Conservation (phyloP, 352 stramenopile species). For the Phytopythium vexans region DNA sequence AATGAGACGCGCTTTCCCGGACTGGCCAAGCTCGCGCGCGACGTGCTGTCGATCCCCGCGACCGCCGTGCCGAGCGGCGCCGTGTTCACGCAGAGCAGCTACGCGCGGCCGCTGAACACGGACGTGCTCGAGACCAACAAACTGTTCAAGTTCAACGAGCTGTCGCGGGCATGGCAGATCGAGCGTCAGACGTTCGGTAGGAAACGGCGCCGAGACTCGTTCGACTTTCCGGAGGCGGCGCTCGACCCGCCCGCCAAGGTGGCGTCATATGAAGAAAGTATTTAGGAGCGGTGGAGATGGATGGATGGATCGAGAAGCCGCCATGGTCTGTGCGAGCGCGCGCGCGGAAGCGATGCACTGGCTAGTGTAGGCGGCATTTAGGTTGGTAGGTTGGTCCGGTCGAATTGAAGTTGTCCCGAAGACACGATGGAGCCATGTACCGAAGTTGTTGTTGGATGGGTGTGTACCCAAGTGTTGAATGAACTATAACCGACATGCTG, state of each 20-base stretch:
- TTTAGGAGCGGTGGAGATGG: conserved; percentile 37
- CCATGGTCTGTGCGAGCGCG: no score
- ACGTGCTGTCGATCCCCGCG: conserved; percentile 71
- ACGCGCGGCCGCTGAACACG: conserved; percentile 53
- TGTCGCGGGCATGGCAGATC: conserved; percentile 74
- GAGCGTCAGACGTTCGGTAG: conserved; percentile 72
- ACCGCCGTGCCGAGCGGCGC: conserved; percentile 64
- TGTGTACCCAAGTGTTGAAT: background rate
- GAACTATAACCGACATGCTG: background rate
- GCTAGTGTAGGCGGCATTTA: no score
- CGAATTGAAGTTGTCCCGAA: no score
- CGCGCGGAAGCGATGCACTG: no score
- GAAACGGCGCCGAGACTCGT: conserved; percentile 74
- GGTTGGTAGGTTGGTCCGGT: no score
- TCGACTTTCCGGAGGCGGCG: conserved; percentile 64
- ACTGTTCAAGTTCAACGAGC: conserved; percentile 72
- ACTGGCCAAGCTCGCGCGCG: conserved; percentile 70
- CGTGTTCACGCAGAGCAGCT: conserved; percentile 66
- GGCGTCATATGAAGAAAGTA: conserved; percentile 85
- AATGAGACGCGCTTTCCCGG: conserved; percentile 73
- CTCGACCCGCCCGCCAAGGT: conserved; percentile 59
- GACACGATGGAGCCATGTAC: no score
- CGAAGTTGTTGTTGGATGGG: no score
- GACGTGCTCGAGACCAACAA: conserved; percentile 65
- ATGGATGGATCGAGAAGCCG: no score